Base-by-base conservation (phyloP, 345 rosid species). In the Aquilaria malaccensis region DNA sequence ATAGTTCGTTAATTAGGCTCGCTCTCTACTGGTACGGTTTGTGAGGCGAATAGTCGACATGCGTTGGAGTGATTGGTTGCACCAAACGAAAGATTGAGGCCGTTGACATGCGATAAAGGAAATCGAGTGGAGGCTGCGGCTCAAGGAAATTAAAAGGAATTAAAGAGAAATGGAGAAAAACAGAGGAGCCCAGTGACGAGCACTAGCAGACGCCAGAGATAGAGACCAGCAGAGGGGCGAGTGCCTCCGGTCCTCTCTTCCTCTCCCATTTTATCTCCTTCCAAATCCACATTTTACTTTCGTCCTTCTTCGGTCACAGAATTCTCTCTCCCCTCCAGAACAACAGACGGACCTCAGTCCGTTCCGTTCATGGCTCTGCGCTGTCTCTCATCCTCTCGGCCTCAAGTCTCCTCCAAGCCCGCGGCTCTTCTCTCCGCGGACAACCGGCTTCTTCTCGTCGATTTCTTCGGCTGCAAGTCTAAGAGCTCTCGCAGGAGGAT, bases 401-500 rank as follows among this genome's bases (percentile, higher is more conserved):
- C 92, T 59, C 80, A 75, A 53, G 74, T 80, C 66, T 77, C 81
- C 41, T 57, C 81, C 2, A 74, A 69, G 45, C 80, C 84, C 68
- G 80, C 89, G 14, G 72, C 69, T 29, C 77, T 80, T 50, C 56
- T 76, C 30, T 70, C 83, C 13, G 29, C 52, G 4, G 67, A 63
- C 52, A 77, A 55, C 49, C 65, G 69, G 32, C 68, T 74, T 56
- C 74, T 85, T 52, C 71, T 75, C 76, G 86, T 82, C 37, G 98
- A 92, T 70, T 92, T 92, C 66, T 80, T 81, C 12, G 93, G 94
- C 6, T 77, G 84, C 33, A 65, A 81, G 66, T 77, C 91, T 14
- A 83, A 71, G 63, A 59, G 74, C 12, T 51, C 74, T 3, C 62
- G 88, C 56, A 78, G 91, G 65, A 68, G 85, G 65, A 71, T 78